Evolutionary conservation across 2,329 filamentous ascomycete species (phyloP), one percentile per base, ranked within the genome.

Genomic region (Sporothrix variecibatus): DNA sequence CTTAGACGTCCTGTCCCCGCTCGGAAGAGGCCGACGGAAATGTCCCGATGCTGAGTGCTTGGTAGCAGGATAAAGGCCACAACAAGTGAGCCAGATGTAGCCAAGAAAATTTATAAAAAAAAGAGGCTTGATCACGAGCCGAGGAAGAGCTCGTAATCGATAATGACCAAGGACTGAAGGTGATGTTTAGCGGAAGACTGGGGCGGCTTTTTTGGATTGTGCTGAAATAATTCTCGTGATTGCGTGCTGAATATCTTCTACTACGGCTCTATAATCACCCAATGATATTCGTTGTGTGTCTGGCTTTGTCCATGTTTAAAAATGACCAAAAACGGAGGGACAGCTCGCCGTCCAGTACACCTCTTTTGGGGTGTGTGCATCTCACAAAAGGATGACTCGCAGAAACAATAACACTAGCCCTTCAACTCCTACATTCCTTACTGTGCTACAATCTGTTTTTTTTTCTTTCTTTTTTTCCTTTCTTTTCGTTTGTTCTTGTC

Each of bases 311-410:
- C 3, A 26, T 49, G 62, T 15, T 5, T 2, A 11, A 26, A 65
- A 28, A 9, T 43, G 40, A 31, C 12, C 15, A 15, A 49, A 49
- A 31, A 6, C n/a, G 12, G 28, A 62, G 58, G 6, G 17, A 9
- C 31, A 62, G 0, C 4, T 68, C 26, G 43, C 43, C 26, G 43
- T 51, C 31, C 17, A 11, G 43, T 31, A 26, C 43, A 43, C 38
- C 40, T 17, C 26, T 43, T 5, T 28, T 40, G n/a, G n/a, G 20
- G 9, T 46, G 11, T 46, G 62, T 46, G 3, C 65, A 68, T 68
- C 64, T 49, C 65, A 68, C 43, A n/a, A 28, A 68, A 31, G 17
- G 26, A 68, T 68, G 65, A 68, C 43, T 31, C 17, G 65, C 65
- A 68, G 65, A 6, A 68, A n/a, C 17, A 46, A 15, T 20, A 49